phyloP scores from a whole-genome alignment of 176 grass and related monocot species.

The Aegilops speltoides region DNA sequence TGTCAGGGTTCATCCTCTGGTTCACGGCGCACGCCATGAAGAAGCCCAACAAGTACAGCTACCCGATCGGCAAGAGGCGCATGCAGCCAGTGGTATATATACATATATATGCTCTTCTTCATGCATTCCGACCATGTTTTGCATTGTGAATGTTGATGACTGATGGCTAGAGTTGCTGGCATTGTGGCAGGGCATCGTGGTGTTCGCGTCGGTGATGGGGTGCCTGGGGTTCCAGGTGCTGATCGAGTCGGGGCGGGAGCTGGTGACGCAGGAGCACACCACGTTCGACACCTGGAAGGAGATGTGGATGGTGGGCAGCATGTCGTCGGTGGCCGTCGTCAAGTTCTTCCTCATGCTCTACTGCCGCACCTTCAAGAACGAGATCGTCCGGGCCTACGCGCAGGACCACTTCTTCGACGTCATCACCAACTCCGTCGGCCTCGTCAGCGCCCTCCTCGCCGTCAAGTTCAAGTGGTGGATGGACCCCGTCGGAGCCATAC shows the following conservation, averaged over 20 bases:
- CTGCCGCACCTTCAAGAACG: constrained; percentile 85
- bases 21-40: constrained; percentile 82
- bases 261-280: constrained; percentile 48
- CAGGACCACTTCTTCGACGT: constrained; percentile 98
- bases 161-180: no score
- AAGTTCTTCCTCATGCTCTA: constrained; percentile 97
- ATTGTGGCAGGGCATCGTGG: constrained; percentile 68
- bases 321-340: constrained; percentile 68
- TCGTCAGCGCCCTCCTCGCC: constrained; percentile 62
- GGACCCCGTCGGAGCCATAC: constrained; percentile 80
- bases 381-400: constrained; percentile 82
- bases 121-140: background rate
- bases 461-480: constrained; percentile 84
- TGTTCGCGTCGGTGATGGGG: constrained; percentile 92
- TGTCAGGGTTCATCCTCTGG: constrained; percentile 95
- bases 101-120: background rate
- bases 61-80: constrained; percentile 91
- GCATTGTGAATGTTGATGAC: background rate
- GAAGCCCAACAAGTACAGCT: constrained; percentile 81
- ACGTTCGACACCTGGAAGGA: constrained; percentile 50
- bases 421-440: constrained; percentile 90
- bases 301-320: constrained; percentile 86
- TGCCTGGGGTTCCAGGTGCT: constrained; percentile 89
- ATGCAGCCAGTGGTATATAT: constrained; percentile 95
- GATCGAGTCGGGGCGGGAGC: constrained; percentile 80